These are phyloP conservation scores for Oryza brachyantha DNA, from an alignment of 176 grass and related monocot species.

Conservation along the genomic window DNA sequence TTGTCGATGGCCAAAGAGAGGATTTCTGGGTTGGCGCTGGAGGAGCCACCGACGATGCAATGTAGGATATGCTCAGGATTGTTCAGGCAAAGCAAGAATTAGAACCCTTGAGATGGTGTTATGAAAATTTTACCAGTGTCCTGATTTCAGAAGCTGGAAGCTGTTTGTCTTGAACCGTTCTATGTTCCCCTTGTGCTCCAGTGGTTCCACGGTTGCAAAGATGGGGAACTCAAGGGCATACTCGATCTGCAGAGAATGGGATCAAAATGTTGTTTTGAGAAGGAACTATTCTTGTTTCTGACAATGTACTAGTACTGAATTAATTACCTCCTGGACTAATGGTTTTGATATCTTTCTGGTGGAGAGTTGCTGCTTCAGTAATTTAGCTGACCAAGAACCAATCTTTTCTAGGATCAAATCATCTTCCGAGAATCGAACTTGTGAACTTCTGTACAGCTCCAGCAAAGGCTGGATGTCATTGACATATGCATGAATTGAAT, in stretches of 20 bases:
- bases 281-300: too few species aligned
- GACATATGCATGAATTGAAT: constrained; percentile 36
- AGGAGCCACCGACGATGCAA: too few species aligned
- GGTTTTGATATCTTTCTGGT: not conserved
- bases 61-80: too few species aligned
- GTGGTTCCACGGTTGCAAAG: not conserved
- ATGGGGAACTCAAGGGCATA: not conserved
- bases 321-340: constrained; percentile 42
- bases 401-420: constrained; percentile 52
- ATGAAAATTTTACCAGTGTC: not conserved
- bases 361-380: constrained; percentile 39
- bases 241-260: too few species aligned
- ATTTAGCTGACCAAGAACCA: constrained; percentile 44
- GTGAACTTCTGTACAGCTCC: constrained; percentile 66
- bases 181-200: constrained; percentile 18
- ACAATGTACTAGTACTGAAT: too few species aligned
- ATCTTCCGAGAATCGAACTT: constrained; percentile 43
- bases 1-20: constrained; percentile 27
- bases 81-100: too few species aligned
- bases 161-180: too few species aligned
- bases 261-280: not conserved
- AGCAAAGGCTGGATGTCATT: constrained; percentile 35
- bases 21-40: too few species aligned
- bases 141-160: constrained; percentile 10
- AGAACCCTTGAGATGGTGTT: too few species aligned